Percentiles rank a stretch among this genome's conserved stretches.
These are phyloP conservation scores for Dactylis glomerata DNA, from an alignment of 176 grass and related monocot species.

Conservation along the genomic window DNA sequence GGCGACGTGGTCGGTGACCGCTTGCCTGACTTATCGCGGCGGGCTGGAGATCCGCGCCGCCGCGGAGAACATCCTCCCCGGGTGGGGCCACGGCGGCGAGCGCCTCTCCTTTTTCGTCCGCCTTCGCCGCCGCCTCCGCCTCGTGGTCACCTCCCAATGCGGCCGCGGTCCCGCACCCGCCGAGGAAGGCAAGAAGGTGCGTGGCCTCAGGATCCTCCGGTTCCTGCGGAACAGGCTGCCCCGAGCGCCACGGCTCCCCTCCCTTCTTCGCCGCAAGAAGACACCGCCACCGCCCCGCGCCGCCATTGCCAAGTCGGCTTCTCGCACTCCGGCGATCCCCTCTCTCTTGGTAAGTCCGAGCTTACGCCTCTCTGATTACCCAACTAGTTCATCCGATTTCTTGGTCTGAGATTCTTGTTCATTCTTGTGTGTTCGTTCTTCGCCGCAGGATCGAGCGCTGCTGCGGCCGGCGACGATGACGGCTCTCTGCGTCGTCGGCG, in stretches of 20 bases:
- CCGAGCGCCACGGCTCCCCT: background rate
- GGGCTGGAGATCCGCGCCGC: slow-evolving; percentile 52
- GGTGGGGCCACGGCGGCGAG: slow-evolving; percentile 59
- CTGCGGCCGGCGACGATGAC: background rate
- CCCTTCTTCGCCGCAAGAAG: background rate
- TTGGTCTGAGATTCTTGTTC: background rate
- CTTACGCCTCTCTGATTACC: background rate
- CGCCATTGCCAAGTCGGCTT: background rate
- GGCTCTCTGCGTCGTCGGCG: slow-evolving; percentile 13
- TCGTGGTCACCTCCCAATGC: slow-evolving; percentile 22
- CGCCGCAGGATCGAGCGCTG: background rate
- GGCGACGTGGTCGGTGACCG: slow-evolving; percentile 54
- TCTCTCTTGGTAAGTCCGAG: background rate
- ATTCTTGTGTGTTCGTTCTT: background rate
- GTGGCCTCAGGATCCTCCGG: background rate
- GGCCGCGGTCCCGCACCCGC: background rate
- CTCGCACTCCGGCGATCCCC: background rate
- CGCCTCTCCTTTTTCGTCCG: slow-evolving; percentile 58
- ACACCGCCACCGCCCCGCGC: background rate
- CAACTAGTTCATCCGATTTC: too few species aligned
- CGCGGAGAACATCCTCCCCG: slow-evolving; percentile 58
- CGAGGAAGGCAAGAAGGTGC: background rate
- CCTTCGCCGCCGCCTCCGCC: slow-evolving; percentile 50
- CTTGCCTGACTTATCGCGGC: slow-evolving; percentile 48
- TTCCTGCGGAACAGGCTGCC: background rate